Evolutionary conservation across 495 filamentous ascomycete species (phyloP).

Genomic region (Neurospora sp.): DNA sequence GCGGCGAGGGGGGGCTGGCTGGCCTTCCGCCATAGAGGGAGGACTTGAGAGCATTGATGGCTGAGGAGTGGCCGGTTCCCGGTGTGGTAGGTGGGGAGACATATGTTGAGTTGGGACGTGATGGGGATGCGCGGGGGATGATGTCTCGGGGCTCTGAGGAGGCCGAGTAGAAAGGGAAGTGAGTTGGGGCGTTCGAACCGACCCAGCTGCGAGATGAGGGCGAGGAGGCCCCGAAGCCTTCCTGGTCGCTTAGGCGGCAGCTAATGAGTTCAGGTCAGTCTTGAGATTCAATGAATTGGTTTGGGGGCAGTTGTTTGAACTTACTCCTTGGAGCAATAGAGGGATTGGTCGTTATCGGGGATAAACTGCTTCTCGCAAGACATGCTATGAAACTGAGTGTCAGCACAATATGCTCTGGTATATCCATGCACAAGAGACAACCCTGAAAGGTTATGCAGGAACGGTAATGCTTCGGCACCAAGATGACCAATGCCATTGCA

Average conservation of each 20-base stretch:
- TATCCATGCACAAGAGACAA: neutral
- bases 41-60: slow-evolving; percentile 36
- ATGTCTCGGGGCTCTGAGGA: slow-evolving; percentile 38
- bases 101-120: slow-evolving; percentile 30
- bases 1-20: slow-evolving; percentile 37
- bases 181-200: slow-evolving; percentile 14
- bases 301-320: slow-evolving; percentile 7
- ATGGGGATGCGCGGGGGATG: slow-evolving; percentile 42
- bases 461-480: slow-evolving; percentile 16
- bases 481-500: slow-evolving; percentile 1
- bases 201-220: slow-evolving; percentile 15
- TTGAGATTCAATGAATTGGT: neutral
- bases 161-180: slow-evolving; percentile 28
- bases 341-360: slow-evolving; percentile 30
- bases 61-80: slow-evolving; percentile 22
- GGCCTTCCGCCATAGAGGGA: slow-evolving; percentile 25
- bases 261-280: slow-evolving; percentile 21
- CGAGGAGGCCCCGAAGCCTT: slow-evolving; percentile 17
- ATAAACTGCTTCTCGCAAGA: slow-evolving; percentile 43
- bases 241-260: slow-evolving; percentile 37
- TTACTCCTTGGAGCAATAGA: slow-evolving; percentile 44
- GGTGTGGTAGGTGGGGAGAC: slow-evolving; percentile 35
- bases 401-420: slow-evolving; percentile 1
- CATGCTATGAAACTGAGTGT: slow-evolving; percentile 31
- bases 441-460: slow-evolving; percentile 28